Evolutionary conservation across 2,329 filamentous ascomycete species (phyloP).

Genomic region (Lecanicillium sp.): DNA sequence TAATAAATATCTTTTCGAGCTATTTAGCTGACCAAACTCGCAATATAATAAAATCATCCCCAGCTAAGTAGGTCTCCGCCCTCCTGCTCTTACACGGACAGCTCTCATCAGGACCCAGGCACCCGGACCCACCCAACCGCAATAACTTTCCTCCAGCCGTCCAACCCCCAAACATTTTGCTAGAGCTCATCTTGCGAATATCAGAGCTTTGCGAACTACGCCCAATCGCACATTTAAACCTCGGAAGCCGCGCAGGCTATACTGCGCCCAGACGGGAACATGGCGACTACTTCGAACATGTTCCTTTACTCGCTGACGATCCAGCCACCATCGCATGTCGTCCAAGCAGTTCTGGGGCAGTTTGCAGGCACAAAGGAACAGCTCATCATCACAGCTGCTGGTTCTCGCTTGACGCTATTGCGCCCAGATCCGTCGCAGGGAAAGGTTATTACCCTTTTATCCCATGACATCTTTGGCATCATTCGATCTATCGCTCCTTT

Average conservation of each 20-base stretch:
- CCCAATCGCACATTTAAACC: slow-evolving; percentile 5
- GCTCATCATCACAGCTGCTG: slow-evolving; percentile 90
- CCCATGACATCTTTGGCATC: slow-evolving; percentile 94
- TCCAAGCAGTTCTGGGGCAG: slow-evolving; percentile 86
- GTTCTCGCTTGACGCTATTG: slow-evolving; percentile 80
- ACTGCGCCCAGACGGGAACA: slow-evolving; percentile 42
- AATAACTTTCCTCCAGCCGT: slow-evolving; percentile 10
- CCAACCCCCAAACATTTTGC: slow-evolving; percentile 6
- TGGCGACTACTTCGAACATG: slow-evolving; percentile 98
- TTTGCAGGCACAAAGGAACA: slow-evolving; percentile 96
- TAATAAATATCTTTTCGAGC: too few relatives aligned
- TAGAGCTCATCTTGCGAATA: slow-evolving; percentile 8
- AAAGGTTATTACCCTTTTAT: slow-evolving; percentile 77
- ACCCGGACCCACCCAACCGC: slow-evolving; percentile 5
- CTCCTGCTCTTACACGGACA: too few relatives aligned
- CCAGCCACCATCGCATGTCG: slow-evolving; percentile 82
- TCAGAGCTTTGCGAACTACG: slow-evolving; percentile 8
- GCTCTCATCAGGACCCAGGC: too few relatives aligned
- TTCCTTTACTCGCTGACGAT: slow-evolving; percentile 97
- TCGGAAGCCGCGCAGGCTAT: slow-evolving; percentile 7
- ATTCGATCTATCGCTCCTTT: slow-evolving; percentile 85
- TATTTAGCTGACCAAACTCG: too few relatives aligned
- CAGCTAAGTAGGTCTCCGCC: too few relatives aligned
- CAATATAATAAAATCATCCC: too few relatives aligned
- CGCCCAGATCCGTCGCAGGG: slow-evolving; percentile 79